Conservation (phyloP, 2,329 filamentous ascomycete species). For the Harringtonia aguacate region DNA sequence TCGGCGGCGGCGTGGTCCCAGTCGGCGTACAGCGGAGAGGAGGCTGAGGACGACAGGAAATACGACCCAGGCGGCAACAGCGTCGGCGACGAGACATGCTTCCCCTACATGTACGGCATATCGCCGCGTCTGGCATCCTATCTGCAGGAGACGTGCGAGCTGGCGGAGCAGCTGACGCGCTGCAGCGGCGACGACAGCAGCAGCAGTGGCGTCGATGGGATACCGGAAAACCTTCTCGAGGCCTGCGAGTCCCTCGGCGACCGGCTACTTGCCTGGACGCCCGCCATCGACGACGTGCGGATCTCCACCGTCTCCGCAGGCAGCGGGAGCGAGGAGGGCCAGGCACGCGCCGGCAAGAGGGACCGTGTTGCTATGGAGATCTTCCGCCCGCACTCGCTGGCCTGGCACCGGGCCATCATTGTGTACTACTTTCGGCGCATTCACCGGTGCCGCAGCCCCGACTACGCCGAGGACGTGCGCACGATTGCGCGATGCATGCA, state of each 20-base stretch:
- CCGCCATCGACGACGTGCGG: background rate
- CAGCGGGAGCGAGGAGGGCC: background rate
- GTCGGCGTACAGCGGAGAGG: background rate
- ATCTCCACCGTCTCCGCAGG: background rate
- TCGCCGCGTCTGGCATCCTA: constrained; percentile 3
- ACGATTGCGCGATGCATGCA: background rate
- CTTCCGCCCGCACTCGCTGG: background rate
- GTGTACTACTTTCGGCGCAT: constrained; percentile 4
- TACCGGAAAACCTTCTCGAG: background rate
- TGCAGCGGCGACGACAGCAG: background rate
- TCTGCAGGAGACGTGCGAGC: constrained; percentile 5
- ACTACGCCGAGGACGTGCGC: background rate
- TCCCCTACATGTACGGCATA: constrained; percentile 8
- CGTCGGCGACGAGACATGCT: background rate
- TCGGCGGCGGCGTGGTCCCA: background rate
- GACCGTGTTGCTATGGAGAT: background rate
- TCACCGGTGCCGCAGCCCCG: background rate
- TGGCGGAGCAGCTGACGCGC: constrained; percentile 1
- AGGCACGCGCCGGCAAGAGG: too few species aligned
- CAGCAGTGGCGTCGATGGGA: background rate
- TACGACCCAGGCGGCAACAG: too few species aligned
- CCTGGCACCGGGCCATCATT: constrained; percentile 2
- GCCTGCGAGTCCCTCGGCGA: constrained; percentile 2
- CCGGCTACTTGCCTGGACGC: background rate
- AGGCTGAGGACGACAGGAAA: background rate